Base-by-base conservation (phyloP, 768 basidiomycete genomes). In the Phanerodontia chrysosporium region DNA sequence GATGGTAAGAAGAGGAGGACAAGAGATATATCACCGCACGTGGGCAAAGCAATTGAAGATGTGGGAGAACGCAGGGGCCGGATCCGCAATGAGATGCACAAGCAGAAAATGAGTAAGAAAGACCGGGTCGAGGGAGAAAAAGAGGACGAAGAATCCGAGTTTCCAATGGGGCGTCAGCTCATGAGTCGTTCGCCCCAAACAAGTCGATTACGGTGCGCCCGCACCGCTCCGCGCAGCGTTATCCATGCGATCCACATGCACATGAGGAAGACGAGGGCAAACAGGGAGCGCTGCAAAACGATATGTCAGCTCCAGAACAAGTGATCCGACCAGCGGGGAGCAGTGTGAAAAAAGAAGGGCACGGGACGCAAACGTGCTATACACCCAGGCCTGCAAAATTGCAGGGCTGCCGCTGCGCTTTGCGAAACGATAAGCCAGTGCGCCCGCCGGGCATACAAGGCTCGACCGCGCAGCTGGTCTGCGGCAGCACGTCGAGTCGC, bases 171-270 rank as follows among this genome's bases (percentile, higher is more conserved):
- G 35, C 14, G 52, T 51, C 22, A 91, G 46, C 84, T 87, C 80
- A 90, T 87, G 58, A 92, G 75, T 53, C 84, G 81, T 66, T 89
- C 88, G 52, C 90, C 90, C 88, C 89, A 92, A 14, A 92, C 82
- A 22, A 90, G 80, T 44, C 87, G 76, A 65, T 89, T 83, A 64
- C 85, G 78, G 69, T 92, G 87, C 22, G 89, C 90, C 36, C 85
- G 78, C 60, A 88, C 86, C 25, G 83, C 89, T 29, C 89, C 90
- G 24, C 77, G 75, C 21, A 88, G 67, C 0, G 83, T 81, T 29
- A 85, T 79, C 80, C 80, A 87, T 25, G 79, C 72, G 14, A 86
- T 72, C 78, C 83, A 83, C 44, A 80, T 73, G 70, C 85, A 86
- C 22, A 79, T 72, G 49, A 86, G 66, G 64, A 89, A 79, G 3